Percentiles rank a stretch among this genome's conserved stretches.
These are phyloP conservation scores for Kwoniella shandongensis DNA, from an alignment of 768 basidiomycete species.

Conservation along the genomic window DNA sequence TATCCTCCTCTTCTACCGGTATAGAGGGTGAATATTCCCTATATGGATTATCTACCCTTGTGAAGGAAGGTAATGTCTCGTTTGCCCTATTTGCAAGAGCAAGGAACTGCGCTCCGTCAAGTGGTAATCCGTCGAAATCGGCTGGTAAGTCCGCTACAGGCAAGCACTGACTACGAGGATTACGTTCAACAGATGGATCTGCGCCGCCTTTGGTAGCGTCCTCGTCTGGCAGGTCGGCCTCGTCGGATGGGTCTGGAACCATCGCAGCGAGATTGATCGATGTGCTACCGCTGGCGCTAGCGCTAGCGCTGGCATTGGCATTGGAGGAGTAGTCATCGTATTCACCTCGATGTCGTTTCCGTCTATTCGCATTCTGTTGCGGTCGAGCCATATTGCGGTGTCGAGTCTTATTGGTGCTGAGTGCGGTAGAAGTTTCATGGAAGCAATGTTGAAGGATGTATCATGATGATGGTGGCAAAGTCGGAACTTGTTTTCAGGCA, in stretches of 20 bases:
- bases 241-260: not conserved
- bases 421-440: too few species aligned
- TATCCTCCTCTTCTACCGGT: not conserved
- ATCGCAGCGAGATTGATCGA: too few species aligned
- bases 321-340: too few species aligned
- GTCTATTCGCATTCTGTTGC: not conserved
- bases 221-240: not conserved
- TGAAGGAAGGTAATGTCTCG: constrained; percentile 27
- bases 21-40: not conserved
- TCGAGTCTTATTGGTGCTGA: too few species aligned
- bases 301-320: not conserved
- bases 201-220: not conserved
- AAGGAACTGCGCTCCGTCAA: constrained; percentile 53
- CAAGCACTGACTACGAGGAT: constrained; percentile 44
- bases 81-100: constrained; percentile 37
- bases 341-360: too few species aligned
- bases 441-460: too few species aligned
- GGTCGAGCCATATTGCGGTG: not conserved
- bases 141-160: constrained; percentile 51
- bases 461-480: too few species aligned
- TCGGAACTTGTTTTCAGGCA: not conserved
- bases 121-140: constrained; percentile 48
- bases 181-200: not conserved
- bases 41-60: constrained; percentile 21
- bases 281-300: too few species aligned